Base-by-base conservation (phyloP, 2,329 filamentous ascomycete genomes). In the Pseudogymnoascus sp. region DNA sequence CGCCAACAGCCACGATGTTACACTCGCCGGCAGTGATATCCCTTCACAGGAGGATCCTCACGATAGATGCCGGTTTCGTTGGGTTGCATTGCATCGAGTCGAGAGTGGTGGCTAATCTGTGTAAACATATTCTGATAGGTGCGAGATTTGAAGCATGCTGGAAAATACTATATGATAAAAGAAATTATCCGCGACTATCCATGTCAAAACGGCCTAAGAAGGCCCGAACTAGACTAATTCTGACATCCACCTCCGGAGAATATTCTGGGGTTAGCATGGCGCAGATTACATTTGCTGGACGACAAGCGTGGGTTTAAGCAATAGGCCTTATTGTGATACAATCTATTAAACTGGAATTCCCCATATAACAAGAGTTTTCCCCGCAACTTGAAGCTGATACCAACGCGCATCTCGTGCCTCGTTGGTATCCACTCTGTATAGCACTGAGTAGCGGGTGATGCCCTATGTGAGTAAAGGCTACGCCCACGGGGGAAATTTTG, bases 301-400 rank as follows among this genome's bases (percentile, higher is more conserved):
- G 16, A 54, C 28, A 18, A 54, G n/a, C 47, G 28, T 35, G 1
- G 47, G n/a, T 54, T 33, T 54, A 54, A 33, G 47, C 25, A 54
- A 54, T 8, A 54, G 47, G 28, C 20, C 7, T 28, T 16, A 28
- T 16, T 30, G 14, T 50, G 43, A 54, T 35, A 54, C 28, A 54
- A 54, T 54, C 47, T 54, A 54, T 54, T 54, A 35, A 33, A 35
- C 47, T 33, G 28, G 47, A 11, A 9, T 54, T 18, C 47, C 28
- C 47, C 47, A 54, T 54, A 54, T 35, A 54, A 54, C 47, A 54
- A 54, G 47, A 54, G 28, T 54, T 54, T 54, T 20, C 47, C 28
- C 47, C 47, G 47, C 47, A 54, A 54, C 47, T 54, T 20, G 7
- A 54, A 18, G 47, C 47, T 54, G 47, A 54, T 54, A 54, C 47